phyloP scores from a whole-genome alignment of 768 basidiomycete genomes.

The Boletus sp. region DNA sequence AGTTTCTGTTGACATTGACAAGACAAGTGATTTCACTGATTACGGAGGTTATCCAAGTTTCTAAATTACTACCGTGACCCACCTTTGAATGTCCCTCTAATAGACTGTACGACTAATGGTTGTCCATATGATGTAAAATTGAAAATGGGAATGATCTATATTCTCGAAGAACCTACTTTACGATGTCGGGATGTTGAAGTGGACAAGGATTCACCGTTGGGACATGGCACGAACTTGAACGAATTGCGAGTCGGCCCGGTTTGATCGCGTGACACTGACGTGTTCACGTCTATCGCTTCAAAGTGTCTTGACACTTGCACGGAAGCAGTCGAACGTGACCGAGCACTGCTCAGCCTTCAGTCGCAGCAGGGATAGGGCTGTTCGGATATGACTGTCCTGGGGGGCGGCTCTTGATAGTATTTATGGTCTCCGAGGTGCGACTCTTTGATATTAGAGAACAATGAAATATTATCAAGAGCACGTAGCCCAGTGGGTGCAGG shows the following conservation, averaged over 20 bases:
- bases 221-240: not conserved
- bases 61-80: too few relatives aligned
- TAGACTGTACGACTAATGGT: too few relatives aligned
- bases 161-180: conserved; percentile 10
- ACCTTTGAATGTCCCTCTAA: too few relatives aligned
- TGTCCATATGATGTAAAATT: not conserved
- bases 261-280: not conserved
- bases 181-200: conserved; percentile 8
- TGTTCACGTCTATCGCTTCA: conserved; percentile 16
- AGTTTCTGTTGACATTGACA: not conserved
- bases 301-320: conserved; percentile 14
- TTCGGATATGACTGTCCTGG: too few relatives aligned
- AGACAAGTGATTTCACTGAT: not conserved
- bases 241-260: conserved; percentile 3
- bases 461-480: too few relatives aligned
- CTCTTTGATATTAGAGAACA: not conserved
- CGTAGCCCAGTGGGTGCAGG: too few relatives aligned
- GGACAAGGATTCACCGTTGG: too few relatives aligned
- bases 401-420: conserved; percentile 10
- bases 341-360: conserved; percentile 11
- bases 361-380: conserved; percentile 23
- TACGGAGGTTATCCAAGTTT: too few relatives aligned
- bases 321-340: conserved; percentile 20
- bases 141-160: conserved; percentile 1
- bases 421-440: conserved; percentile 16